Base-by-base conservation (phyloP, 1,139 yeast genomes). In the Cylindricascospora bacillispora region DNA sequence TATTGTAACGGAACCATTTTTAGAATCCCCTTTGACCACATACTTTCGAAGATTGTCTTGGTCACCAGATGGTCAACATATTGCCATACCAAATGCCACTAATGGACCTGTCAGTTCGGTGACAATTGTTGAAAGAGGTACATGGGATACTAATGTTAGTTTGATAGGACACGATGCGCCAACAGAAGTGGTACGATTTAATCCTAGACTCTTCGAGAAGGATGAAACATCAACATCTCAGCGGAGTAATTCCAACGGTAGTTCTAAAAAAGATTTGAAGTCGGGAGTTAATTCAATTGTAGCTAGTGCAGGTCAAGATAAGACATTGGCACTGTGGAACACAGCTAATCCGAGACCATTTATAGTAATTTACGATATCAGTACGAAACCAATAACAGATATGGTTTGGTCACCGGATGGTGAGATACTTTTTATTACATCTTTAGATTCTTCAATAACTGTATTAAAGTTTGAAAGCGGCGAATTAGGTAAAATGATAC, bases 31-130 rank as follows among this genome's bases (percentile, higher is more conserved):
- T 1, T 62, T 86, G 38, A 82, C 95, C 0, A 83, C 97, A 0
- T 89, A 89, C 53, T 89, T 85, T 52, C 64, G 98, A 41, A 63
- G 95, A 42, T 69, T 81, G 57, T 80, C 94, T 15, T 89, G 99
- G 99, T 82, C 95, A 0, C 98, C 98, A 0, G 97, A 89, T 56
- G 98, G 98, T 1, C 92, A 82, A 51, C 89, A 81, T 47, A 80
- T 89, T 30, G 97, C 95, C 0, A 94, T 82, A 0, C 94, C 98
- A 0, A 92, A 89, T 55, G 95, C 98, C 2, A 83, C 93, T 6
- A 89, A 92, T 54, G 97, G 97, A 0, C 95, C 95, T 0, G 92
- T 89, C 1, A 73, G 94, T 1, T 76, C 95, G 0, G 89, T 85
- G 4, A 89, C 86, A 0, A 72, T 89, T 21, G 74, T 89, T 17